Conservation (phyloP, 2,329 filamentous ascomycete species). For the Xylaria sp. region DNA sequence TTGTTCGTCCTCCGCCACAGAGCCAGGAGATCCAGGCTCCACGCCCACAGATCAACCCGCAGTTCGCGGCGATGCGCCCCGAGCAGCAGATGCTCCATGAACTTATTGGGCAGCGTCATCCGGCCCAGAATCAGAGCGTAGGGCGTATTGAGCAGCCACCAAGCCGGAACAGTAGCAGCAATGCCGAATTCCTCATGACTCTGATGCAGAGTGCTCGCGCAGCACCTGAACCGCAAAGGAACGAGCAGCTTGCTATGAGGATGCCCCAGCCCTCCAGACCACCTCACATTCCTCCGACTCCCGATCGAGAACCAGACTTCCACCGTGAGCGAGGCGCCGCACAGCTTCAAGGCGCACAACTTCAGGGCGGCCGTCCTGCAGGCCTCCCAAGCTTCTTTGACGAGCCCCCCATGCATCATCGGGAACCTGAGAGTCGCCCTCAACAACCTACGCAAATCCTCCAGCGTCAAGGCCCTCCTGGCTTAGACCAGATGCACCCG, state of each 20-base stretch:
- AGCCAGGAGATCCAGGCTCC: conserved; percentile 58
- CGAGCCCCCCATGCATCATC: conserved; percentile 51
- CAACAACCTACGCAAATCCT: conserved; percentile 66
- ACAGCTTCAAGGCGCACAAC: conserved; percentile 40
- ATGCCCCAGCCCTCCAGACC: conserved; percentile 56
- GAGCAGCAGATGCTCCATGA: conserved; percentile 64
- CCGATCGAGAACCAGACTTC: conserved; percentile 54
- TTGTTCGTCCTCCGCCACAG: conserved; percentile 44
- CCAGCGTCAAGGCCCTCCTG: conserved; percentile 63
- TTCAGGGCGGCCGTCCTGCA: conserved; percentile 36
- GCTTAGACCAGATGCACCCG: conserved; percentile 62
- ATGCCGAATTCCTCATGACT: conserved; percentile 83
- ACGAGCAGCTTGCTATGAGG: conserved; percentile 57
- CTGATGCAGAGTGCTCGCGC: conserved; percentile 68
- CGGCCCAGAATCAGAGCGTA: conserved; percentile 54
- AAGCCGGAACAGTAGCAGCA: conserved; percentile 56
- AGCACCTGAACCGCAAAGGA: conserved; percentile 52
- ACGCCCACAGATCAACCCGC: conserved; percentile 50
- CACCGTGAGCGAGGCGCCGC: conserved; percentile 42
- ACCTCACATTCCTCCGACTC: conserved; percentile 48
- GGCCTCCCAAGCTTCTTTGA: conserved; percentile 57
- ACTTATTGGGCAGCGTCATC: conserved; percentile 61
- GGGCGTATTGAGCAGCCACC: conserved; percentile 48
- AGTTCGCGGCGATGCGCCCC: conserved; percentile 51
- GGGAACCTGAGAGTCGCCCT: conserved; percentile 50